These are phyloP conservation scores for Diospyros lotus DNA, from an alignment of 148 eudicot species.

Conservation along the genomic window DNA sequence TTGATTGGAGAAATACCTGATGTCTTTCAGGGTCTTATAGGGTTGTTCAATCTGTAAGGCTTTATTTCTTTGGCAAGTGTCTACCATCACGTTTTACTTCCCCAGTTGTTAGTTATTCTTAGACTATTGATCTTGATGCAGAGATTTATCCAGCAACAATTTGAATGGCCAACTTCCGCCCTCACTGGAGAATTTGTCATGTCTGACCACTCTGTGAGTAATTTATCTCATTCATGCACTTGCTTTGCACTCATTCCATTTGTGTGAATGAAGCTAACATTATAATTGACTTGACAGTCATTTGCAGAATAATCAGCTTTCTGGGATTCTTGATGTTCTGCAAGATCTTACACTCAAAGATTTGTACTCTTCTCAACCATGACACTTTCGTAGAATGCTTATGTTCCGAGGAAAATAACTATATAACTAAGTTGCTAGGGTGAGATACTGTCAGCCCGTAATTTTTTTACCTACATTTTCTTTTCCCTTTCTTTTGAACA, in stretches of 20 bases:
- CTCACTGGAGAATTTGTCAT: constrained; percentile 51
- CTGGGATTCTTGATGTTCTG: constrained; percentile 84
- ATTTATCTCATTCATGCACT: constrained; percentile 6
- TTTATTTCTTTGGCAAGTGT: constrained; percentile 12
- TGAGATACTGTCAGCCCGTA: neutral
- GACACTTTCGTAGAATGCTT: neutral
- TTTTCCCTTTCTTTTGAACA: constrained; percentile 24
- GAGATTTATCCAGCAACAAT: constrained; percentile 71
- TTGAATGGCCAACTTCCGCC: constrained; percentile 79
- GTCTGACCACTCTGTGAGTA: constrained; percentile 70
- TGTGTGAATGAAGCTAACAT: constrained; percentile 19
- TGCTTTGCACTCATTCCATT: neutral
- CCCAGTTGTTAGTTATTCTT: neutral
- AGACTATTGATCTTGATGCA: constrained; percentile 22
- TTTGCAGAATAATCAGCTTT: constrained; percentile 86
- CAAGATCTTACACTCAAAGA: constrained; percentile 77
- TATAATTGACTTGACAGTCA: constrained; percentile 44
- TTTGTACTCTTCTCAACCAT: constrained; percentile 54
- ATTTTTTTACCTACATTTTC: neutral
- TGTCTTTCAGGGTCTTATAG: constrained; percentile 54
- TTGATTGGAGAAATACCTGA: constrained; percentile 89
- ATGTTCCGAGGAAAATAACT: constrained; percentile 1
- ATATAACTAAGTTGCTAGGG: neutral
- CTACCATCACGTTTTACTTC: constrained; percentile 3
- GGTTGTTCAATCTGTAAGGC: constrained; percentile 65